Base-by-base conservation (phyloP, 495 filamentous ascomycete genomes). In the Neurospora sp. region DNA sequence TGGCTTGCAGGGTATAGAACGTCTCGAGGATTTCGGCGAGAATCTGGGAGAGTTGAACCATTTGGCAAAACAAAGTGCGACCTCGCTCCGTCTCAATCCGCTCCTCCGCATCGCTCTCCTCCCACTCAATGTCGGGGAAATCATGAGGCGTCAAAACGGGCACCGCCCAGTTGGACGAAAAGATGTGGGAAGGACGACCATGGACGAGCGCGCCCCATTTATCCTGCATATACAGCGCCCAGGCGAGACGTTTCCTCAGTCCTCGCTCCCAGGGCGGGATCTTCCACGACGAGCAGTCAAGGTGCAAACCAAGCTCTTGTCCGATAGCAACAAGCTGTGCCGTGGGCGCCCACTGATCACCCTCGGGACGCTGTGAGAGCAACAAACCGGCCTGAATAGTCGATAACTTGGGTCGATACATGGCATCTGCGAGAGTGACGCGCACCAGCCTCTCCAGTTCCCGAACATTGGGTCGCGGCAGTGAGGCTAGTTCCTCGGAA, bases 201-300 rank as follows among this genome's bases (percentile, higher is more conserved):
- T 94, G 90, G 35, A 94, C 89, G n/a, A 97, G 83, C 37, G 92
- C 91, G 44, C 92, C 91, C 94, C 94, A 97, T 84, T 96, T 97
- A 78, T 97, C 94, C 78, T 96, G 92, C 90, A 94, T 93, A 78
- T 93, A 97, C 74, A 97, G 84, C 3, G 93, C 94, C 93, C 94
- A 97, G 73, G 92, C 95, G 41, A 97, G 85, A 37, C 94, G 89
- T 79, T 95, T 93, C 69, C 94, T 87, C 42, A 97, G 83, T 1
- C 93, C 92, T 70, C 90, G 89, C 79, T 97, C 94, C 94, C 94
- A 97, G 1, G 85, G 83, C 7, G 94, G 94, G 49, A 97, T 94
- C 74, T 92, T 91, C 94, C 94, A 96, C 71, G 86, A 85, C n/a
- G 90, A 89, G 80, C 93, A 95, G 80, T 97, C 93, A 11, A 95